Conservation (phyloP, 2,329 filamentous ascomycete species). For the Aspergillus ochraceoroseus region DNA sequence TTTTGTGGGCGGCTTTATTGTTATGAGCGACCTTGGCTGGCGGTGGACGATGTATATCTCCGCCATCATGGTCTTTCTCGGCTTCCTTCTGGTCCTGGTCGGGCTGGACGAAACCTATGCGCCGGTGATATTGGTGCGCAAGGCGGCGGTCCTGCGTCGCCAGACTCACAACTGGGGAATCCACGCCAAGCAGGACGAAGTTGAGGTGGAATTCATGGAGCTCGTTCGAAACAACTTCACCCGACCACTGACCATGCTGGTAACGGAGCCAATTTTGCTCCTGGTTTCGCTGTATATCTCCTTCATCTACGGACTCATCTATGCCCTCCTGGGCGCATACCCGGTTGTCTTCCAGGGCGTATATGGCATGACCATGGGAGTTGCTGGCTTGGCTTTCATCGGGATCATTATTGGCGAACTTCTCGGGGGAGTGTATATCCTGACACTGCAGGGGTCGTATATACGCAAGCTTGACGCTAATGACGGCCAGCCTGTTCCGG, state of each 20-base stretch:
- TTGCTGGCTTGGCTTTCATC: conserved; percentile 30
- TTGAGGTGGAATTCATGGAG: conserved; percentile 50
- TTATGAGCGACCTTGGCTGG: conserved; percentile 48
- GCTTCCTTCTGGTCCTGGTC: conserved; percentile 34
- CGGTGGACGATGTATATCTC: conserved; percentile 52
- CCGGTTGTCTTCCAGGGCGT: conserved; percentile 32
- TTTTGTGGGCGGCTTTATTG: conserved; percentile 51
- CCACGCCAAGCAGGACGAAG: conserved; percentile 52
- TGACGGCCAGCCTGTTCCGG: conserved; percentile 29
- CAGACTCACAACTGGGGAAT: conserved; percentile 58
- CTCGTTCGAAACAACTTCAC: conserved; percentile 48
- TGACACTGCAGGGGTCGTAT: conserved; percentile 29
- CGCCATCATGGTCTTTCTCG: conserved; percentile 51
- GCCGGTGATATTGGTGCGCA: conserved; percentile 36
- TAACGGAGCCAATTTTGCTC: conserved; percentile 41
- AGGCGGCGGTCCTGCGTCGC: conserved; percentile 48
- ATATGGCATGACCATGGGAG: conserved; percentile 31
- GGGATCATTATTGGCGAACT: conserved; percentile 34
- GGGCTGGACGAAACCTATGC: conserved; percentile 55
- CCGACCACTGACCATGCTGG: conserved; percentile 39
- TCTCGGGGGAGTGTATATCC: conserved; percentile 28
- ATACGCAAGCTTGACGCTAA: conserved; percentile 31
- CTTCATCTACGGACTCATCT: conserved; percentile 34
- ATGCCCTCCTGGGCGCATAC: conserved; percentile 32
- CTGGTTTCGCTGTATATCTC: conserved; percentile 32